A percentile compares a stretch with the other conserved stretches of the same genome.
Conservation (phyloP, 1,284 basidiomycete genomes). For the Cryptococcus deneoformans region DNA sequence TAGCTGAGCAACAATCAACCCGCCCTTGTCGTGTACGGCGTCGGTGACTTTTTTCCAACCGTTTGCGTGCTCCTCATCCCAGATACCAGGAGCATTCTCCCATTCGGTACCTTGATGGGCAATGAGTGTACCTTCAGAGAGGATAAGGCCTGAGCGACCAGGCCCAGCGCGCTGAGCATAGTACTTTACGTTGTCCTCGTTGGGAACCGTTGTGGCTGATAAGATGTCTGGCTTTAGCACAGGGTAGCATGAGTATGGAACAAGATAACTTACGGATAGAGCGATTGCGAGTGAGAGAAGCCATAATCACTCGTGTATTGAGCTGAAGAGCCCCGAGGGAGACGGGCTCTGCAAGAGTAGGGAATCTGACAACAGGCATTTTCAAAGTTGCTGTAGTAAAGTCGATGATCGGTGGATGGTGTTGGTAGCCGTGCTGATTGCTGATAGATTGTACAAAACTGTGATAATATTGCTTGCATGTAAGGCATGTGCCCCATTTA, state of each 20-base stretch:
- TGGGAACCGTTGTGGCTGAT: constrained; percentile 7
- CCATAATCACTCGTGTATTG: constrained; percentile 5
- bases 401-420: too few relatives aligned
- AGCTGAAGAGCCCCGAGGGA: constrained; percentile 5
- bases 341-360: too few relatives aligned
- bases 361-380: too few relatives aligned
- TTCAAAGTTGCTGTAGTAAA: too few relatives aligned
- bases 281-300: constrained; percentile 9
- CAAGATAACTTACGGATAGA: constrained; percentile 7
- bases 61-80: constrained; percentile 17
- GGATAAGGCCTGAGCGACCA: constrained; percentile 4
- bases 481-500: too few relatives aligned
- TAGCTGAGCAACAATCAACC: constrained; percentile 53
- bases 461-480: too few relatives aligned
- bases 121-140: constrained; percentile 9
- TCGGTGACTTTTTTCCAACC: constrained; percentile 43
- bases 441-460: too few relatives aligned
- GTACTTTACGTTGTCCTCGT: constrained; percentile 9
- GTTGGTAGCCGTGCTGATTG: too few relatives aligned
- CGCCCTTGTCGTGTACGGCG: constrained; percentile 52
- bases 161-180: constrained; percentile 8
- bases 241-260: background rate
- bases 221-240: background rate
- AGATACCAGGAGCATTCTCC: constrained; percentile 18
- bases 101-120: constrained; percentile 9